Base-by-base conservation (phyloP, 2,329 filamentous ascomycete species). In the Colletotrichum trifolii region DNA sequence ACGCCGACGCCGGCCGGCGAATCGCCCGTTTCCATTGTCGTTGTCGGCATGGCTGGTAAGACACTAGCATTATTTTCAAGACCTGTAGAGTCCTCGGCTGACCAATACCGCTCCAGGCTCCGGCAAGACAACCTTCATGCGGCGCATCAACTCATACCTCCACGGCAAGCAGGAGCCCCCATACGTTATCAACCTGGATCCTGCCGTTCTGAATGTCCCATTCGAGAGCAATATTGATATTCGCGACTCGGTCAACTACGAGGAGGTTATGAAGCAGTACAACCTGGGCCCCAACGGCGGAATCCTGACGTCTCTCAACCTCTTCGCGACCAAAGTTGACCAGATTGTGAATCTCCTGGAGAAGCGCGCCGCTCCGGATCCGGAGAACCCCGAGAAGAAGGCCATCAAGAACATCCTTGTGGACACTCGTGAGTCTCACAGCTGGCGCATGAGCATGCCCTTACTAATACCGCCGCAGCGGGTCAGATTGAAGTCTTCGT, bases 41-140 rank as follows among this genome's bases (percentile, higher is more conserved):
- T 94, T 78, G 90, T 99, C 53, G 96, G 96, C 83, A 98, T 98
- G 95, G 96, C 96, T 73, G 95, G 90, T 90, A 80, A 46, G 46
- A 2, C 73, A 81, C 71, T 49, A 55, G 61, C 60, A 48, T 42
- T 10, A 53, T 38, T 38, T 52, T 8, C 39, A 64, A 36, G 57
- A 54, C 36, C 35, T 49, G 42, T 33, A 48, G 9, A 13, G 33
- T 68, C 11, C 25, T 25, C n/a, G 35, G 54, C 61, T 65, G 56
- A 68, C 54, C 39, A 54, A 48, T 46, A 55, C 36, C 9, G 15
- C 54, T 64, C 46, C 70, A 92, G 91, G 96, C 72, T 97, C 94
- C 13, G 96, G 96, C 73, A 99, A 99, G 83, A 99, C 96, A n/a
- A 99, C 96, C 0, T 99, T 99, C 76, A 98, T 99, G 95, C 95